Evolutionary conservation across 202 grass and related monocot species (phyloP).

Genomic region (Cymbopogon flexuosus): DNA sequence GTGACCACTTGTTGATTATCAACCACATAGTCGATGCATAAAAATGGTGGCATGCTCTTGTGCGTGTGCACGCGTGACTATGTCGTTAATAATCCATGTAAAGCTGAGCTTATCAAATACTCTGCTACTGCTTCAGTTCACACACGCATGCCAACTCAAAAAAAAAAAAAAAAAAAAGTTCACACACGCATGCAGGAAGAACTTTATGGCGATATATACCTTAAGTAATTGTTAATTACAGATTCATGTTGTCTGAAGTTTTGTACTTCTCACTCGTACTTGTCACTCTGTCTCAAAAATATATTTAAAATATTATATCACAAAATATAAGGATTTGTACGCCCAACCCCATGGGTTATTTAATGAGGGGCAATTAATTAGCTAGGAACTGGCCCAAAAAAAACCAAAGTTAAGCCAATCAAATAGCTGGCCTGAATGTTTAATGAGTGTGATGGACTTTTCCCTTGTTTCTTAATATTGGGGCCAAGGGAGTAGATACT

Average conservation of each 20-base stretch:
- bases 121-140: neutral
- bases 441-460: neutral
- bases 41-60: neutral
- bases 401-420: neutral
- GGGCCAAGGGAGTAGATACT: too few relatives aligned
- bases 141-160: too few relatives aligned
- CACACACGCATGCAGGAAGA: neutral
- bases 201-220: neutral
- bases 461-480: neutral
- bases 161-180: too few relatives aligned
- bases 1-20: conserved; percentile 5
- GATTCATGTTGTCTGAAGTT: neutral
- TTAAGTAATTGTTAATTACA: neutral
- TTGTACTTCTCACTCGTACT: neutral
- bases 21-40: conserved; percentile 1
- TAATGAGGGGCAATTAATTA: neutral
- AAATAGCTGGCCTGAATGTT: neutral
- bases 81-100: neutral
- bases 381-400: neutral
- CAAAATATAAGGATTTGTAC: neutral
- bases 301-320: neutral
- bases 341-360: neutral
- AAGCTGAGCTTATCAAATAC: conserved; percentile 3
- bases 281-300: neutral
- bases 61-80: conserved; percentile 24